phyloP scores from a whole-genome alignment of 305 asterid species.

The Fraxinus nigra region DNA sequence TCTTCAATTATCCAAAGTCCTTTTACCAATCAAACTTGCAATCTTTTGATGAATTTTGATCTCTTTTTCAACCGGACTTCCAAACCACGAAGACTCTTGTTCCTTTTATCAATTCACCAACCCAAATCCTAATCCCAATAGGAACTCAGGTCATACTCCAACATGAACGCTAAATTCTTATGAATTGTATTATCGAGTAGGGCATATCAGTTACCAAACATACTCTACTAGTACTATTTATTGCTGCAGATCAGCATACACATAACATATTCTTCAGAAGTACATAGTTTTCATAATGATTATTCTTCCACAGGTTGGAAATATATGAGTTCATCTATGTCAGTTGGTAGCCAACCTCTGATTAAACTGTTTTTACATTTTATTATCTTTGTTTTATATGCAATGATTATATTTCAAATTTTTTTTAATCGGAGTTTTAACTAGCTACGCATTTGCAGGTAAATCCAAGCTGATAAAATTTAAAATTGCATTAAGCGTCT shows the following conservation, averaged over 20 bases:
- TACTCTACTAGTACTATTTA: neutral
- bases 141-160: too few relatives aligned
- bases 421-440: slow-evolving; percentile 32
- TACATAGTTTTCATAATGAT: neutral
- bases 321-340: slow-evolving; percentile 11
- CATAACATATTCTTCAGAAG: neutral
- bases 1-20: too few relatives aligned
- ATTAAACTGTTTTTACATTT: neutral
- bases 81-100: too few relatives aligned
- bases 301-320: neutral
- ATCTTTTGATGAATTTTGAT: too few relatives aligned
- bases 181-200: neutral
- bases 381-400: slow-evolving; percentile 20
- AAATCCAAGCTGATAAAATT: slow-evolving; percentile 34
- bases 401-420: slow-evolving; percentile 18
- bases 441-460: slow-evolving; percentile 39
- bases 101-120: too few relatives aligned
- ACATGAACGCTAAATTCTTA: neutral
- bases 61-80: too few relatives aligned
- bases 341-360: slow-evolving; percentile 34
- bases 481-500: slow-evolving; percentile 13
- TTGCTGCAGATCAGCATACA: neutral
- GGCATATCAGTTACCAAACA: neutral
- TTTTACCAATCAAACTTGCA: too few relatives aligned
- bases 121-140: too few relatives aligned